Evolutionary conservation across 2,329 filamentous ascomycete genomes (phyloP), one percentile per base, ranked within the genome.

Genomic region (Claviceps pazoutovae): DNA sequence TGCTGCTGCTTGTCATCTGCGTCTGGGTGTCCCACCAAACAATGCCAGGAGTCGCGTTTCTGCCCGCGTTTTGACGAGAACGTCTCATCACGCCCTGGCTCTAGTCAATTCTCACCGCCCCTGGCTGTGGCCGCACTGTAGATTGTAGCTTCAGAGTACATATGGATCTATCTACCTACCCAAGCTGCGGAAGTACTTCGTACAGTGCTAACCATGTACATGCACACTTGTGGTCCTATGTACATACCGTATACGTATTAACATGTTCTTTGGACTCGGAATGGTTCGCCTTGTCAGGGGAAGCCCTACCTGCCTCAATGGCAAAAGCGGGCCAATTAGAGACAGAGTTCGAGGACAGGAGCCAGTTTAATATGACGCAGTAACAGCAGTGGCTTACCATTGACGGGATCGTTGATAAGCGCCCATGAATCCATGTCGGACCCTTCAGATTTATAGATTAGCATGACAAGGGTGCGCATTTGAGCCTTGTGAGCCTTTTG

Each of bases 31-130:
- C 50, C 46, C 51, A 52, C 46, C 30, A 48, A 44, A 14, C 23
- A 50, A 34, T 19, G 9, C 17, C 17, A 49, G 23, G 41, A 44
- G 48, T 45, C 30, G 48, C 36, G 26, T 46, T 5, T 37, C 30
- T 26, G 43, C 26, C 46, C 38, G 46, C 50, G 49, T 26, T 34
- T 26, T 17, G 23, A 34, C 23, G 45, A 36, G 45, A 46, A 26
- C 26, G 17, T 9, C 16, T 36, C 34, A 43, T 49, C 47, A 26
- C 38, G 36, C 46, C 9, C 30, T 30, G 26, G 37, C 47, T 49
- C 47, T 38, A 30, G 34, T 36, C 42, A 43, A 5, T 44, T 41
- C 44, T 56, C 56, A 57, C 57, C 57, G 56, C 56, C 53, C 53
- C 50, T 34, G 7, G 9, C 38, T 39, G 1, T 23, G 2, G 39